phyloP scores from a whole-genome alignment of 2,329 filamentous ascomycete genomes.

The Calycina marina region DNA sequence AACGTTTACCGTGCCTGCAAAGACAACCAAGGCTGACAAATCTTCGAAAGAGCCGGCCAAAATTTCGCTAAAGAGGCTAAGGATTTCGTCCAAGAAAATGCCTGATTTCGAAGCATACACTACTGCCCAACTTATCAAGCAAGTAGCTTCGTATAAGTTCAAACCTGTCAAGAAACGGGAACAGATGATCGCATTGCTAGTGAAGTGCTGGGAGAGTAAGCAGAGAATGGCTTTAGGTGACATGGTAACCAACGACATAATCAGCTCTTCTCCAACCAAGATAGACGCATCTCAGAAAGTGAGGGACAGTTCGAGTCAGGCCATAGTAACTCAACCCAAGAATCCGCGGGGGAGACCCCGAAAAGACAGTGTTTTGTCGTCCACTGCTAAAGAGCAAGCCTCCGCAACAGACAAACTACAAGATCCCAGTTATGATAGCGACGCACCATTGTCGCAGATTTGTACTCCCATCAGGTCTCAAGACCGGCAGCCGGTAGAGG shows the following conservation, averaged over 20 bases:
- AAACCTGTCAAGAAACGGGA: conserved; percentile 54
- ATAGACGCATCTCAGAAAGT: conserved; percentile 1
- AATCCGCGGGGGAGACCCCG: conserved; percentile 27
- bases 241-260: conserved; percentile 14
- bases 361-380: conserved; percentile 21
- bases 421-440: conserved; percentile 12
- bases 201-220: conserved; percentile 57
- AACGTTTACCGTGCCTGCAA: conserved; percentile 4
- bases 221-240: conserved; percentile 20
- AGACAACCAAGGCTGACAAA: conserved; percentile 4
- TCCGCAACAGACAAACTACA: conserved; percentile 10
- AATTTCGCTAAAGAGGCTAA: neutral
- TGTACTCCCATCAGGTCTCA: conserved; percentile 20
- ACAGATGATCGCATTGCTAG: conserved; percentile 54
- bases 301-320: conserved; percentile 4
- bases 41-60: neutral
- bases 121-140: conserved; percentile 44
- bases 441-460: conserved; percentile 10
- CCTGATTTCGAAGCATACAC: conserved; percentile 49
- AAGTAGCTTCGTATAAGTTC: conserved; percentile 53
- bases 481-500: conserved; percentile 21
- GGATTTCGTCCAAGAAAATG: conserved; percentile 4
- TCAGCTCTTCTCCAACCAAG: conserved; percentile 3
- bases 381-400: conserved; percentile 7
- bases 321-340: conserved; percentile 22